Evolutionary conservation across 208 protist species (phyloP).

Genomic region (Trypanosoma brucei): DNA sequence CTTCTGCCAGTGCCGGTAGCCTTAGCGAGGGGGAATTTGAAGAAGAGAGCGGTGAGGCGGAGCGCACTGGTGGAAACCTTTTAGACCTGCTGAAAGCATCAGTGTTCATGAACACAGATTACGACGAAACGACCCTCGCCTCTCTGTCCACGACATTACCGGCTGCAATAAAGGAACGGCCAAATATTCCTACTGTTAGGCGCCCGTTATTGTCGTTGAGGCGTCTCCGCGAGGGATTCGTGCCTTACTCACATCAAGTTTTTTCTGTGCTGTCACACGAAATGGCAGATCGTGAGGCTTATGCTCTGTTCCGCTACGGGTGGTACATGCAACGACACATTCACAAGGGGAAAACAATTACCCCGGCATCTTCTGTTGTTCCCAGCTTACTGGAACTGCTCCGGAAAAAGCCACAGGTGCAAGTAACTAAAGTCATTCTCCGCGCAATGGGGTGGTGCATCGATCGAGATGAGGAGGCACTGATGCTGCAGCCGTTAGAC

Average conservation of each 20-base stretch:
- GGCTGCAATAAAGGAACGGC: background rate
- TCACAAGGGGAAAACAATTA: conserved; percentile 12
- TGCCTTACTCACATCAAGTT: conserved; percentile 28
- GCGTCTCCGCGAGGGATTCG: conserved; percentile 44
- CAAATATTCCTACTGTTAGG: conserved; percentile 2
- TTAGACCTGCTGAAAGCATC: background rate
- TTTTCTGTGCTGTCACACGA: conserved; percentile 51
- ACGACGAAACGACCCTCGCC: background rate
- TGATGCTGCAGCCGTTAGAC: background rate
- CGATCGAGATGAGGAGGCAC: conserved; percentile 6
- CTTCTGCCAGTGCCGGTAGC: background rate
- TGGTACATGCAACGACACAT: conserved; percentile 33
- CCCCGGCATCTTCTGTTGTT: conserved; percentile 6
- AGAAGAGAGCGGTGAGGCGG: background rate
- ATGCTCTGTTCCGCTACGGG: conserved; percentile 59
- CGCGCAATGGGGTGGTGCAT: conserved; percentile 48
- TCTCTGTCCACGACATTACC: background rate
- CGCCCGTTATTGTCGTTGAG: conserved; percentile 7
- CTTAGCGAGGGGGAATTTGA: background rate
- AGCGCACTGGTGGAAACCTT: background rate
- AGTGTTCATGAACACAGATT: background rate
- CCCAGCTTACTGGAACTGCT: conserved; percentile 21
- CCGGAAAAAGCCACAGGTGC: conserved; percentile 6
- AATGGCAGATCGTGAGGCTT: conserved; percentile 60
- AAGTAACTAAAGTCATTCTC: conserved; percentile 33